These are phyloP conservation scores for Tranzscheliella williamsii DNA, from an alignment of 1,284 basidiomycete species.

Conservation along the genomic window DNA sequence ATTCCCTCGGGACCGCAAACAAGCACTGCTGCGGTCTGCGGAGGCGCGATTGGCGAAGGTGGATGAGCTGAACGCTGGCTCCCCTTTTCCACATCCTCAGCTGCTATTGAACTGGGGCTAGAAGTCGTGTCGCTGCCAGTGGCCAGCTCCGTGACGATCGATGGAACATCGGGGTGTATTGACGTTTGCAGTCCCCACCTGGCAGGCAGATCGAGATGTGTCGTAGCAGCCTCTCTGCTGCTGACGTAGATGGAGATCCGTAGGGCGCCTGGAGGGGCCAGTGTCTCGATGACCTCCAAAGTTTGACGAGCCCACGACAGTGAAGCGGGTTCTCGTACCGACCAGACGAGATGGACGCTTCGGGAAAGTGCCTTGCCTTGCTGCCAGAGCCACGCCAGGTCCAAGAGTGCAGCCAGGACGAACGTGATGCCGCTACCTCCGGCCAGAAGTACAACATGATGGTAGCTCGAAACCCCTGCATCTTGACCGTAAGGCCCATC, in stretches of 20 bases:
- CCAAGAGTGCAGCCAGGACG: constrained; percentile 29
- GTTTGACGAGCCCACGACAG: constrained; percentile 16
- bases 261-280: constrained; percentile 14
- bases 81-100: constrained; percentile 11
- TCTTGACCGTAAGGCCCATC: constrained; percentile 50
- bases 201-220: constrained; percentile 5
- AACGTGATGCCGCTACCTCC: constrained; percentile 49
- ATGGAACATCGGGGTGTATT: constrained; percentile 13
- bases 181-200: constrained; percentile 15
- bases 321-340: constrained; percentile 14
- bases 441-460: constrained; percentile 28
- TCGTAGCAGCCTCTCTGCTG: neutral
- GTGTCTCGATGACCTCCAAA: constrained; percentile 8
- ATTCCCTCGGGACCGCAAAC: constrained; percentile 32
- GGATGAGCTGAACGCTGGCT: neutral
- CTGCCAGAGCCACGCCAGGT: constrained; percentile 39
- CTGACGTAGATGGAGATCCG: constrained; percentile 27
- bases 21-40: constrained; percentile 18
- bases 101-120: neutral
- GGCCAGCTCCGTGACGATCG: constrained; percentile 5
- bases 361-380: constrained; percentile 9
- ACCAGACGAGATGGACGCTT: constrained; percentile 24
- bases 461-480: constrained; percentile 18
- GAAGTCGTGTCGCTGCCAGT: neutral
- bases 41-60: neutral